Base-by-base conservation (phyloP, 2,329 filamentous ascomycete species). In the Verticillium isaacii region DNA sequence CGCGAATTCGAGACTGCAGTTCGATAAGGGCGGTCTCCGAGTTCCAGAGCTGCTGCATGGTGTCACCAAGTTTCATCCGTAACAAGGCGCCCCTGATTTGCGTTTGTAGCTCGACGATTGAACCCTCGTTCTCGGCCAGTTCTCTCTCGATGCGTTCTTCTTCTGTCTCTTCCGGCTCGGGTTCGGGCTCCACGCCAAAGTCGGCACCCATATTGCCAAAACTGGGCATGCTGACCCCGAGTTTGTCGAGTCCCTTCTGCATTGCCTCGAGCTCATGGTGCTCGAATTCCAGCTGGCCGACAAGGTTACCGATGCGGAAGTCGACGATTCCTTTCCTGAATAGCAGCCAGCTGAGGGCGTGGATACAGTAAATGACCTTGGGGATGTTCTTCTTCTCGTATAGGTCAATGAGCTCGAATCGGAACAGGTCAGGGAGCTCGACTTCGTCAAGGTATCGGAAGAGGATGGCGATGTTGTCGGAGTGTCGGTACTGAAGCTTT, bases 381-480 rank as follows among this genome's bases (percentile, higher is more conserved):
- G 95, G 95, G 1, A 98, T 96, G 70, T 99, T 99, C 78, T 99
- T 99, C 82, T 98, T 99, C 77, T 99, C 96, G 79, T 99, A 99
- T 14, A 99, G 79, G 75, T 99, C 95, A 66, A 98, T 96, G 56
- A 98, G 82, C 74, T 99, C 95, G 74, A 99, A 99, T 62, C 94
- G 88, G 75, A 99, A 99, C 19, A 99, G 84, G 69, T 99, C 96
- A 1, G 95, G 95, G 3, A 99, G 80, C 70, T 97, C 91, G 9
- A 97, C 88, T 64, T 97, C 92, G 66, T 94, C 91, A 1, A 99
- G 83, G 67, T 96, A 97, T 62, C 91, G 88, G 78, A 98, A 98
- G 79, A 99, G 99, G 57, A 95, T 86, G 54, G 93, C 94, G 66
- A 98, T 97, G 68, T 99, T 99, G 83, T 99, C 95, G 1, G 94